Evolutionary conservation across 495 filamentous ascomycete species (phyloP).

Genomic region (Penicillium antarcticum): DNA sequence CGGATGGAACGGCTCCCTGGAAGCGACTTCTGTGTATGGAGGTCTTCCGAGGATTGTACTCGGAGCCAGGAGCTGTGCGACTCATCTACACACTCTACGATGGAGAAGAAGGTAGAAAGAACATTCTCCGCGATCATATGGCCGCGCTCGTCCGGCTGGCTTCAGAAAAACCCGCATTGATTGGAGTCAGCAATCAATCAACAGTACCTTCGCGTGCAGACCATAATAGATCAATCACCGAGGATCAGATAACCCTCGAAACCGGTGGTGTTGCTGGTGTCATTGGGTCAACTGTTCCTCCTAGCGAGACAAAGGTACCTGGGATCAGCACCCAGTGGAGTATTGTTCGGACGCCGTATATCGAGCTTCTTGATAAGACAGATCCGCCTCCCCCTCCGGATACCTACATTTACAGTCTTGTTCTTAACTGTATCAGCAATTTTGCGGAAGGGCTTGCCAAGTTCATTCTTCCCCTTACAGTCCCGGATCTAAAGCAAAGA

Average conservation of each 20-base stretch:
- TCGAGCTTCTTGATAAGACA: constrained; percentile 90
- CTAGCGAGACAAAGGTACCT: constrained; percentile 57
- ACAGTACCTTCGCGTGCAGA: constrained; percentile 59
- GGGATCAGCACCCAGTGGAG: constrained; percentile 93
- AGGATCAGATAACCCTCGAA: constrained; percentile 83
- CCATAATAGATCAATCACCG: constrained; percentile 44
- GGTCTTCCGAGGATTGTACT: constrained; percentile 77
- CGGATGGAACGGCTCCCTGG: constrained; percentile 74
- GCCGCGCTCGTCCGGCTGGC: constrained; percentile 82
- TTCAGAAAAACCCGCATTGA: constrained; percentile 81
- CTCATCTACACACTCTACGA: constrained; percentile 82
- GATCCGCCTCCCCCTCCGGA: constrained; percentile 82
- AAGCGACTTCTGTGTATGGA: constrained; percentile 89
- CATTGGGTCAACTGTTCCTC: constrained; percentile 70
- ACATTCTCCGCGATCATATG: constrained; percentile 76
- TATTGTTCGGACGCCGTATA: constrained; percentile 78
- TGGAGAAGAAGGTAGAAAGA: constrained; percentile 64
- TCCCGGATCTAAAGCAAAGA: constrained; percentile 55
- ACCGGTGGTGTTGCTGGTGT: constrained; percentile 84
- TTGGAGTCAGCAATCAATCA: constrained; percentile 84
- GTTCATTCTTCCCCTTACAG: constrained; percentile 85
- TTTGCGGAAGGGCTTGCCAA: constrained; percentile 91
- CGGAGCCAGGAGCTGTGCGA: constrained; percentile 71
- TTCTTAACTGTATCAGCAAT: constrained; percentile 79
- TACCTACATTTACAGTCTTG: constrained; percentile 89